phyloP scores from a whole-genome alignment of 352 stramenopile genomes.

The Pythium insidiosum region DNA sequence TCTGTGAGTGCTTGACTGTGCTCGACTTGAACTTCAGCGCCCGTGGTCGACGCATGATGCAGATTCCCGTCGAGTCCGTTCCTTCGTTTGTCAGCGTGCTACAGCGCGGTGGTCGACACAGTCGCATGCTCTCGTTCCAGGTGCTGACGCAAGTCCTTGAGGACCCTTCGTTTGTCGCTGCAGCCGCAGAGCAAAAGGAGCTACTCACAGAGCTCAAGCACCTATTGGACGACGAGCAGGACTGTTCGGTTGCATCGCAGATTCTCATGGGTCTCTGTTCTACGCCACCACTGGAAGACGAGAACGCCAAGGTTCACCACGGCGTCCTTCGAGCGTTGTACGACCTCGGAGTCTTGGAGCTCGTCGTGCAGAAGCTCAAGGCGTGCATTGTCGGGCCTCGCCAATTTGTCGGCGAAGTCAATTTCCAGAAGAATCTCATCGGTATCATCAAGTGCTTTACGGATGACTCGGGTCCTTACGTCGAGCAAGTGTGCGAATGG shows the following conservation, averaged over 20 bases:
- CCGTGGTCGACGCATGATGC: too few relatives aligned
- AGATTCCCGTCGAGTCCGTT: constrained; percentile 47
- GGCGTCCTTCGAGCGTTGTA: constrained; percentile 47
- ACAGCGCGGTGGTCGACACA: constrained; percentile 46
- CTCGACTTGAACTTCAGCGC: constrained; percentile 18
- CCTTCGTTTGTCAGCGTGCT: constrained; percentile 55
- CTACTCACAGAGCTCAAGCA: constrained; percentile 69
- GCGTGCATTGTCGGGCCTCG: constrained; percentile 51
- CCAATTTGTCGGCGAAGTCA: constrained; percentile 71
- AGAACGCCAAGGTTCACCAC: constrained; percentile 25
- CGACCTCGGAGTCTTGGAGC: constrained; percentile 50
- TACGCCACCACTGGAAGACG: constrained; percentile 5
- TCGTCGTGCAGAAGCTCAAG: constrained; percentile 66
- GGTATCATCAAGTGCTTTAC: constrained; percentile 75
- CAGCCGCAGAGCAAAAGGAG: constrained; percentile 37
- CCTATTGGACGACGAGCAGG: constrained; percentile 66
- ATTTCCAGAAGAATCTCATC: constrained; percentile 69
- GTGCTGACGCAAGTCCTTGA: constrained; percentile 57
- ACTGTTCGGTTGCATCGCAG: constrained; percentile 61
- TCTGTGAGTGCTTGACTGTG: constrained; percentile 69
- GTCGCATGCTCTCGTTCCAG: constrained; percentile 65
- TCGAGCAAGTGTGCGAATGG: constrained; percentile 6
- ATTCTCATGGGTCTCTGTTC: constrained; percentile 43
- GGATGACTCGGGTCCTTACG: constrained; percentile 21
- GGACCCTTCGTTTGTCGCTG: constrained; percentile 44